Percentiles rank a stretch among this genome's conserved stretches.
These are phyloP conservation scores for Thelonectria discophora DNA, from an alignment of 2,329 filamentous ascomycete species.

Conservation along the genomic window DNA sequence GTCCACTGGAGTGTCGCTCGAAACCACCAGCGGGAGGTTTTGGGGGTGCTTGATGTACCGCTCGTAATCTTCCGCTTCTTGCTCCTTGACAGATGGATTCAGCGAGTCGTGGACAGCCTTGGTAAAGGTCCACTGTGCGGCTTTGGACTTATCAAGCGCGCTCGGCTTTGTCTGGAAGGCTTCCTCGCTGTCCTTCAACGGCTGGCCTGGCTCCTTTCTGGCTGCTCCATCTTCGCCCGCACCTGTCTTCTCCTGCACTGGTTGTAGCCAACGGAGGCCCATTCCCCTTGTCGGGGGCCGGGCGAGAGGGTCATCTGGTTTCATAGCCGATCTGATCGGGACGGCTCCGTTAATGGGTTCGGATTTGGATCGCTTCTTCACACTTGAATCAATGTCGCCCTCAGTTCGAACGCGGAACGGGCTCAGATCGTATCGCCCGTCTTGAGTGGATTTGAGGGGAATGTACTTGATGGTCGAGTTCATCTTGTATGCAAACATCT, in stretches of 20 bases:
- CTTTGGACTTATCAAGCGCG: slow-evolving; percentile 77
- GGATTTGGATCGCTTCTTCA: slow-evolving; percentile 71
- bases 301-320: slow-evolving; percentile 52
- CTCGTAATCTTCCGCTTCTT: slow-evolving; percentile 86
- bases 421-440: slow-evolving; percentile 82
- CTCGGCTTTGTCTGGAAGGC: slow-evolving; percentile 61
- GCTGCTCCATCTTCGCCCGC: slow-evolving; percentile 20
- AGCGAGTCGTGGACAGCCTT: slow-evolving; percentile 87
- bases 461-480: slow-evolving; percentile 88
- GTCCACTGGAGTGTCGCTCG: slow-evolving; percentile 69
- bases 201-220: slow-evolving; percentile 29
- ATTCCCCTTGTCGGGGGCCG: slow-evolving; percentile 57
- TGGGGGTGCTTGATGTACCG: slow-evolving; percentile 91
- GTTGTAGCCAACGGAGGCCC: slow-evolving; percentile 69
- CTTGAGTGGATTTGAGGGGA: slow-evolving; percentile 75
- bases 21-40: slow-evolving; percentile 83
- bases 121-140: slow-evolving; percentile 87
- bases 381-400: slow-evolving; percentile 64
- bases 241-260: slow-evolving; percentile 50
- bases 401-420: slow-evolving; percentile 84
- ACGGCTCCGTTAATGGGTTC: slow-evolving; percentile 73
- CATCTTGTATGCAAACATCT: slow-evolving; percentile 92
- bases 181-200: slow-evolving; percentile 32
- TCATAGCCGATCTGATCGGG: slow-evolving; percentile 40
- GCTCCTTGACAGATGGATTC: slow-evolving; percentile 79